Conservation (phyloP, 192 early-diverging fungal species). For the Coemansia sp. region DNA sequence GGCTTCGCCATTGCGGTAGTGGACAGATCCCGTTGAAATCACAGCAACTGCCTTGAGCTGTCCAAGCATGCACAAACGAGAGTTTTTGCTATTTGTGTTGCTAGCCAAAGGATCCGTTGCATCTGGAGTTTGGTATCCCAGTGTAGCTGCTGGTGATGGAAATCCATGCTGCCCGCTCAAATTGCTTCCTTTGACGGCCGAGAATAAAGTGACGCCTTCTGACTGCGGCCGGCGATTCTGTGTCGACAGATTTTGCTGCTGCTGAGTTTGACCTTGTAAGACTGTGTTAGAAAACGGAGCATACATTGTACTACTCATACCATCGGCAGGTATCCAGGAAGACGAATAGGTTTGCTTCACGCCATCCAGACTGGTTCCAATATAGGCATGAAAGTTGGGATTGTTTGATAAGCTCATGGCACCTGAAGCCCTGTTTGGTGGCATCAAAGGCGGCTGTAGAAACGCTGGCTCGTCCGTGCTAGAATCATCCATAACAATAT, state of each 20-base stretch:
- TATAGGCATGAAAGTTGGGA: neutral
- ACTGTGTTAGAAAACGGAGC: neutral
- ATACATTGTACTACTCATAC: neutral
- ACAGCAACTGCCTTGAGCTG: constrained; percentile 38
- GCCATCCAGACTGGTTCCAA: neutral
- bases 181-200: neutral
- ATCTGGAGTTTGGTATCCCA: neutral
- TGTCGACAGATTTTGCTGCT: neutral
- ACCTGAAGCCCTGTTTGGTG: neutral
- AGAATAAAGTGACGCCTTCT: neutral
- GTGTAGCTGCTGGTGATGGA: neutral
- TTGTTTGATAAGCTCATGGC: neutral
- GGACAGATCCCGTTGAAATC: constrained; percentile 26
- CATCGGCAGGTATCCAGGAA: neutral
- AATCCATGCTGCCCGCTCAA: neutral
- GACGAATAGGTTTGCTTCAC: neutral
- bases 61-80: constrained; percentile 41
- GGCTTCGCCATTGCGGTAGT: constrained; percentile 24
- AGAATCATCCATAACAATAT: neutral
- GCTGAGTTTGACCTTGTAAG: neutral
- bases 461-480: neutral
- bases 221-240: neutral
- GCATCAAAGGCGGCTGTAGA: neutral
- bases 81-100: neutral
- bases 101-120: neutral